These are phyloP conservation scores for Metarhizium sp. DNA, from an alignment of 2,329 filamentous ascomycete genomes.

Conservation along the genomic window DNA sequence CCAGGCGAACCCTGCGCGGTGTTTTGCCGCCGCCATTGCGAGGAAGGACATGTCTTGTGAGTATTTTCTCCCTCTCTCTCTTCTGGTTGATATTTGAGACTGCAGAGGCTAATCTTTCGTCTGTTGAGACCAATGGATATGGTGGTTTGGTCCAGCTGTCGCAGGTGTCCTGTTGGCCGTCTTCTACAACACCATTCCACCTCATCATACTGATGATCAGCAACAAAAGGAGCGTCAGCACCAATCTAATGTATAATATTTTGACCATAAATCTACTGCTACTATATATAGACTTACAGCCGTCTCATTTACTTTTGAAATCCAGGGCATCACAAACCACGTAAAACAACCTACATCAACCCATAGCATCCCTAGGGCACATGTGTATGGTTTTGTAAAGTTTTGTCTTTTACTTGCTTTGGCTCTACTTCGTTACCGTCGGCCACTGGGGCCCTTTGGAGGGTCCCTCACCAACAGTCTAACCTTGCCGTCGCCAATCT, in stretches of 20 bases:
- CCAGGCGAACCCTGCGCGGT: conserved; percentile 34
- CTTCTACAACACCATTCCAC: conserved; percentile 21
- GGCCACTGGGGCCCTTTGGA: conserved; percentile 45
- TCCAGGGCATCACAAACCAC: too few relatives aligned
- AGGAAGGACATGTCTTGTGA: conserved; percentile 15
- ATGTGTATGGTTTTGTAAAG: conserved; percentile 16
- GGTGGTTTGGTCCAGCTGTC: conserved; percentile 24
- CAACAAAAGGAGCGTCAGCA: not conserved
- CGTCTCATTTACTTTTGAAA: too few relatives aligned
- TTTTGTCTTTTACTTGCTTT: conserved; percentile 12
- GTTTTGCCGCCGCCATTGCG: conserved; percentile 33
- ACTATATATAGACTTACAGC: too few relatives aligned
- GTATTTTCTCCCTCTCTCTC: not conserved
- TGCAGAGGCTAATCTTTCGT: not conserved
- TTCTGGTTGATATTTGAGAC: too few relatives aligned
- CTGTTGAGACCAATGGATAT: conserved; percentile 23
- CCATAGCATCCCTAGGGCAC: not conserved
- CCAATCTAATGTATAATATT: too few relatives aligned
- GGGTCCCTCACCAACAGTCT: conserved; percentile 53
- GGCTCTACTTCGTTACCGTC: conserved; percentile 24
- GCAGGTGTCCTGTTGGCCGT: conserved; percentile 16
- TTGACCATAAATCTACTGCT: too few relatives aligned
- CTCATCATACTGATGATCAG: conserved; percentile 11
- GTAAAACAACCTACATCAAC: not conserved
- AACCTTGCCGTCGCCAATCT: conserved; percentile 44